Conservation (phyloP, 208 protist species). For the Angomonas deanei region DNA sequence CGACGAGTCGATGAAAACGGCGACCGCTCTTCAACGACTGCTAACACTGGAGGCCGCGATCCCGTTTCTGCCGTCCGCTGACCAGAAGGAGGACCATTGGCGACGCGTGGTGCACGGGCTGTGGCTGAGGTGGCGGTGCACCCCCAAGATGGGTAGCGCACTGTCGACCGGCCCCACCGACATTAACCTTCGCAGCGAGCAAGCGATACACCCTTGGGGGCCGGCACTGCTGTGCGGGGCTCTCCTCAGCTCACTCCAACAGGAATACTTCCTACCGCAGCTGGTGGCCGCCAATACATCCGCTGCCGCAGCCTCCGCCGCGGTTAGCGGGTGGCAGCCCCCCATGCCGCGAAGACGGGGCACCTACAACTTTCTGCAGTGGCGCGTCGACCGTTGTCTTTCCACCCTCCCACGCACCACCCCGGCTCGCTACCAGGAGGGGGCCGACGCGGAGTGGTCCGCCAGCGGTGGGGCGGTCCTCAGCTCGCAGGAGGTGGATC, state of each 20-base stretch:
- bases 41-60: slow-evolving; percentile 66
- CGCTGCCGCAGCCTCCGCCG: background rate
- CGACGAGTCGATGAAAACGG: slow-evolving; percentile 54
- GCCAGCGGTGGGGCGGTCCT: slow-evolving; percentile 14
- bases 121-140: slow-evolving; percentile 28
- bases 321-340: background rate
- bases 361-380: slow-evolving; percentile 66
- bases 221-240: slow-evolving; percentile 48
- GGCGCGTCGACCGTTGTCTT: slow-evolving; percentile 64
- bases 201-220: slow-evolving; percentile 43
- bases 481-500: slow-evolving; percentile 35
- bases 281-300: slow-evolving; percentile 9
- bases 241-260: slow-evolving; percentile 47
- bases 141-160: background rate
- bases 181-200: background rate
- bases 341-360: slow-evolving; percentile 39
- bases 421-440: background rate
- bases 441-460: background rate
- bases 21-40: slow-evolving; percentile 59
- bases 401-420: slow-evolving; percentile 18
- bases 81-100: slow-evolving; percentile 13
- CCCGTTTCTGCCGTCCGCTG: slow-evolving; percentile 28
- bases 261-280: slow-evolving; percentile 69
- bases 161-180: background rate
- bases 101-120: slow-evolving; percentile 20